Conservation (phyloP, 2,329 filamentous ascomycete genomes). For the Byssochlamys sp. region DNA sequence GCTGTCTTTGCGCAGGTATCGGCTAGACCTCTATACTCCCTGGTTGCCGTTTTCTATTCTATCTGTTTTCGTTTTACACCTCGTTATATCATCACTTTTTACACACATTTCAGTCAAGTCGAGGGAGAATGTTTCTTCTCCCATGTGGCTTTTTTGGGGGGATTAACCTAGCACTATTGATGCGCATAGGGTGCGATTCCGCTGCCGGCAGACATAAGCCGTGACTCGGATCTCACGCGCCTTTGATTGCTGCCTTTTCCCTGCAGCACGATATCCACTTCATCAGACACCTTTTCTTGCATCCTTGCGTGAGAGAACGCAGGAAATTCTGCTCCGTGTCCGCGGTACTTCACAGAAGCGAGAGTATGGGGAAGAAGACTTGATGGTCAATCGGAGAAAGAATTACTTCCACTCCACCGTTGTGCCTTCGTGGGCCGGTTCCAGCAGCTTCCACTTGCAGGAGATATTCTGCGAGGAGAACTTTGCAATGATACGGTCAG, state of each 20-base stretch:
- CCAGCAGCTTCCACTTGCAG: slow-evolving; percentile 78
- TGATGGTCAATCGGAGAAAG: no score
- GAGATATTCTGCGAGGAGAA: slow-evolving; percentile 59
- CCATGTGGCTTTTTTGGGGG: neutral
- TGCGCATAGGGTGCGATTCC: neutral
- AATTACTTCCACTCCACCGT: slow-evolving; percentile 22
- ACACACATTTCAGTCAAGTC: neutral
- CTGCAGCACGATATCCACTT: neutral
- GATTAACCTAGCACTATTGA: neutral
- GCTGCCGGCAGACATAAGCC: neutral
- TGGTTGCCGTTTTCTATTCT: neutral
- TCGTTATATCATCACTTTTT: neutral
- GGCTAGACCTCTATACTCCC: neutral
- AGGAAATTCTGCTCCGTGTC: neutral
- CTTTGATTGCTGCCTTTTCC: neutral
- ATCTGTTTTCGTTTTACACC: neutral
- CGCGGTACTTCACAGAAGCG: neutral
- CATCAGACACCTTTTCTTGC: neutral
- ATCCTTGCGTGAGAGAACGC: neutral
- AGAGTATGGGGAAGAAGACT: neutral
- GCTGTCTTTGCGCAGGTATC: neutral
- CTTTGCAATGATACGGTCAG: slow-evolving; percentile 62
- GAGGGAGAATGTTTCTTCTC: neutral
- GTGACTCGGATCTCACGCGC: neutral
- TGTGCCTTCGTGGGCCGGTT: slow-evolving; percentile 63